phyloP scores from a whole-genome alignment of 2,329 filamentous ascomycete genomes.

The Ascocoryne sarcoides region DNA sequence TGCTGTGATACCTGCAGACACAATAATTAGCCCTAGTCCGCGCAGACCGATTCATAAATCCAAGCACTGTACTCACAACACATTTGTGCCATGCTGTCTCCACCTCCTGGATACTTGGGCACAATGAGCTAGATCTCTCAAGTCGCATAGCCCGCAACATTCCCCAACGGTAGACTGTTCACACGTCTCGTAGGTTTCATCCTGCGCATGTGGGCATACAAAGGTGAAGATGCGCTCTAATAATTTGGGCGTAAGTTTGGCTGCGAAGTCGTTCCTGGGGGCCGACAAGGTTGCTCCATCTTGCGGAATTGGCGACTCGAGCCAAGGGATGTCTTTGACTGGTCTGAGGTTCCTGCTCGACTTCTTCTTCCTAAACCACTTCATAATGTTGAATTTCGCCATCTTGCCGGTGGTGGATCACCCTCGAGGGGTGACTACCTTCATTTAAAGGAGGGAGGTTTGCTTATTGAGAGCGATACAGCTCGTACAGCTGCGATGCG shows the following conservation, averaged over 20 bases:
- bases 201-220: conserved; percentile 74
- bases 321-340: conserved; percentile 1
- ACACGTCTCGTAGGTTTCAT: conserved; percentile 71
- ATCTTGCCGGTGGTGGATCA: conserved; percentile 14
- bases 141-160: conserved; percentile 87
- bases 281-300: conserved; percentile 9
- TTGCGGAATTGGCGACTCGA: conserved; percentile 5
- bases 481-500: too few relatives aligned
- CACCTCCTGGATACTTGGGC: conserved; percentile 66
- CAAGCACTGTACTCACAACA: conserved; percentile 47
- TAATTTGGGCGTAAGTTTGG: conserved; percentile 55
- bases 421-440: conserved; percentile 1
- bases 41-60: conserved; percentile 3
- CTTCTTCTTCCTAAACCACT: conserved; percentile 23
- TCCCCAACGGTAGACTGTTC: conserved; percentile 72
- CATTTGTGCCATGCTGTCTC: conserved; percentile 42
- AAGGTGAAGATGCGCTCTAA: conserved; percentile 70
- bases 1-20: conserved; percentile 63
- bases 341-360: conserved; percentile 5
- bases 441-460: neutral
- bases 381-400: conserved; percentile 23
- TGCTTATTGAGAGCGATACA: neutral
- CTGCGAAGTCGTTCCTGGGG: conserved; percentile 9
- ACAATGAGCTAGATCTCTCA: conserved; percentile 79
- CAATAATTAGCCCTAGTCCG: conserved; percentile 1